These are phyloP conservation scores for Papiliotrema nemorosa DNA, from an alignment of 1,284 basidiomycete species.

Conservation along the genomic window DNA sequence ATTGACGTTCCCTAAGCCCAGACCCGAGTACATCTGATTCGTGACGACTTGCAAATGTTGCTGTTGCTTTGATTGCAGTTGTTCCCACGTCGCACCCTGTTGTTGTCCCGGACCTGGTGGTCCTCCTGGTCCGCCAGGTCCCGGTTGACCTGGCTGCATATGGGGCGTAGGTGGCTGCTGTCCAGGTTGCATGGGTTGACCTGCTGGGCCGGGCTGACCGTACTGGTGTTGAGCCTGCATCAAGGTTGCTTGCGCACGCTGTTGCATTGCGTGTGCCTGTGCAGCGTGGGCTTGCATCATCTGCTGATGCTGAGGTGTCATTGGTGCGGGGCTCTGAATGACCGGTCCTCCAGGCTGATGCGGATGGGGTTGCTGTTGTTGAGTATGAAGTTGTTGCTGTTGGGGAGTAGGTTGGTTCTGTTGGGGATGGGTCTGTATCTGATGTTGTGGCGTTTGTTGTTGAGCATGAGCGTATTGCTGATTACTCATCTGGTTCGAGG, in stretches of 20 bases:
- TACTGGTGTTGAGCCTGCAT: conserved; percentile 12
- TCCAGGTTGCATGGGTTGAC: conserved; percentile 10
- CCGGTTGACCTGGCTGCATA: conserved; percentile 21
- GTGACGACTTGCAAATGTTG: conserved; percentile 23
- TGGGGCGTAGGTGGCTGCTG: conserved; percentile 18
- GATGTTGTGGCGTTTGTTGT: not conserved
- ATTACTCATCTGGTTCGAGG: not conserved
- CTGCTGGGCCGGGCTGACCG: not conserved
- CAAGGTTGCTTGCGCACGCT: conserved; percentile 15
- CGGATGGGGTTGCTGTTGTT: conserved; percentile 2
- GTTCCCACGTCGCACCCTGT: conserved; percentile 6
- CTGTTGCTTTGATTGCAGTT: conserved; percentile 14
- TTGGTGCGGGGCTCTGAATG: not conserved
- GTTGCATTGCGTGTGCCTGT: conserved; percentile 19
- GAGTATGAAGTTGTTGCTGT: conserved; percentile 17
- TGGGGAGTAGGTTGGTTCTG: conserved; percentile 27
- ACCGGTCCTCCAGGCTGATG: not conserved
- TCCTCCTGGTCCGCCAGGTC: not conserved
- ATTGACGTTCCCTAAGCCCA: conserved; percentile 33
- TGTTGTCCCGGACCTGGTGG: conserved; percentile 1
- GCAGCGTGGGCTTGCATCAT: conserved; percentile 14
- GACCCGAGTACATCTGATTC: conserved; percentile 26
- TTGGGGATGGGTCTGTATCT: conserved; percentile 4
- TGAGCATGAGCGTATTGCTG: not conserved
- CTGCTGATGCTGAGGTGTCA: conserved; percentile 11